A percentile compares a stretch with the other conserved stretches of the same genome.
Conservation (phyloP, 129 eudicot genomes). For the Escallonia rubra region DNA sequence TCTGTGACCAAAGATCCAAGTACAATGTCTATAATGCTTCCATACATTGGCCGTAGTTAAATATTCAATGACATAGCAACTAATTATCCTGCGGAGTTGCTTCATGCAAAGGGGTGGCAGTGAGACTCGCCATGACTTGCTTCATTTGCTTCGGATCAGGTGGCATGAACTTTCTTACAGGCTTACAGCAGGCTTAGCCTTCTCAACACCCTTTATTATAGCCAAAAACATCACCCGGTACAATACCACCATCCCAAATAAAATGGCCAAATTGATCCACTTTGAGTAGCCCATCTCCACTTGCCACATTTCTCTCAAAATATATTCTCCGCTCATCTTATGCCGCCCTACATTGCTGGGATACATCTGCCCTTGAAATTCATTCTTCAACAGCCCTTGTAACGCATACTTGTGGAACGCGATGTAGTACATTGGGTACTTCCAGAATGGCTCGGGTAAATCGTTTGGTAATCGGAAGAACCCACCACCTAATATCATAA, state of each 20-base stretch:
- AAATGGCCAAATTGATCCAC: conserved; percentile 54
- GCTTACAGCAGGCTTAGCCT: conserved; percentile 21
- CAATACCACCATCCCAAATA: conserved; percentile 47
- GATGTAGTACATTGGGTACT: conserved; percentile 49
- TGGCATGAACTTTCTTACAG: conserved; percentile 10
- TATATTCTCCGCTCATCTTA: conserved; percentile 20
- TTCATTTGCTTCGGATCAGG: background rate
- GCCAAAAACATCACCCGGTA: conserved; percentile 38
- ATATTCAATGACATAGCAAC: too few relatives aligned
- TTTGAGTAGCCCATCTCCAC: conserved; percentile 50
- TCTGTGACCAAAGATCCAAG: too few relatives aligned
- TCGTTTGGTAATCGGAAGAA: conserved; percentile 43
- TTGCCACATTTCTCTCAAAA: conserved; percentile 37
- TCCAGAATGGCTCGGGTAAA: conserved; percentile 37
- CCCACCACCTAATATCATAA: conserved; percentile 57
- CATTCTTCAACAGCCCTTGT: conserved; percentile 56
- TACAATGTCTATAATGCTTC: too few relatives aligned
- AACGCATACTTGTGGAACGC: conserved; percentile 40
- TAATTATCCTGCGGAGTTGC: background rate
- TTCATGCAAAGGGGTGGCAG: conserved; percentile 1
- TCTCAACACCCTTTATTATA: conserved; percentile 35
- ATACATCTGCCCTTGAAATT: conserved; percentile 33
- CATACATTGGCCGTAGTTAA: too few relatives aligned
- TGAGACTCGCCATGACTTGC: background rate
- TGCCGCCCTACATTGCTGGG: conserved; percentile 4